A percentile compares a stretch with the other conserved stretches of the same genome.
These are phyloP conservation scores for Ophiostoma quercus DNA, from an alignment of 2,329 filamentous ascomycete genomes.

Conservation along the genomic window DNA sequence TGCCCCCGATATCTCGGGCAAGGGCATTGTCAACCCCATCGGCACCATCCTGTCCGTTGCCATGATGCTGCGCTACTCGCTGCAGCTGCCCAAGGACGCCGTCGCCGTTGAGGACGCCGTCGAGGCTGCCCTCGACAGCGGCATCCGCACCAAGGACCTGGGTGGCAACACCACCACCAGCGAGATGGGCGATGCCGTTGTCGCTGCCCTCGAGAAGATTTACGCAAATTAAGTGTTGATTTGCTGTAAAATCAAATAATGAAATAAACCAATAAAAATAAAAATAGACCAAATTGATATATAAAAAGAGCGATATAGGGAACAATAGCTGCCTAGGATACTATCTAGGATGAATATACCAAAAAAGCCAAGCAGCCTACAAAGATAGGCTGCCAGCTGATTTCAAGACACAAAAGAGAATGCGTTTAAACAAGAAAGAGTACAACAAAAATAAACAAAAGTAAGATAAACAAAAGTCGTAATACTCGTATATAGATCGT, in stretches of 20 bases:
- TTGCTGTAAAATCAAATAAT: background rate
- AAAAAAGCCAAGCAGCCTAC: constrained; percentile 1
- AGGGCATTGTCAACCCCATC: constrained; percentile 87
- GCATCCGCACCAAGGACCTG: constrained; percentile 76
- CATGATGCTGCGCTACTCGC: constrained; percentile 94
- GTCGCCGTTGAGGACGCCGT: constrained; percentile 77
- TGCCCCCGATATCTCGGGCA: constrained; percentile 86
- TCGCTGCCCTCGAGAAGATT: constrained; percentile 65
- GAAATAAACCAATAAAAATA: background rate
- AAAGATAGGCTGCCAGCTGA: background rate
- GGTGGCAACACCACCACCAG: constrained; percentile 68
- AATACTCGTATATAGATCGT: background rate
- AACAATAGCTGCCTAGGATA: background rate
- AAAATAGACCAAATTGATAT: background rate
- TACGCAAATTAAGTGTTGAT: constrained; percentile 43
- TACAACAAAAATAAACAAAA: background rate
- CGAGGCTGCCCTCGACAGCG: constrained; percentile 69
- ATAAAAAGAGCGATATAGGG: background rate
- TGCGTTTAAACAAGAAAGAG: background rate
- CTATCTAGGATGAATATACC: constrained; percentile 3
- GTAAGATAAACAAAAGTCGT: background rate
- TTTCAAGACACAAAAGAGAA: background rate
- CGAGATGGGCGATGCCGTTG: constrained; percentile 74
- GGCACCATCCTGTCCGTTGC: constrained; percentile 87
- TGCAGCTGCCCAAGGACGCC: constrained; percentile 72